Evolutionary conservation across 495 filamentous ascomycete genomes (phyloP).

Genomic region (Hyaloscypha hepaticicola): DNA sequence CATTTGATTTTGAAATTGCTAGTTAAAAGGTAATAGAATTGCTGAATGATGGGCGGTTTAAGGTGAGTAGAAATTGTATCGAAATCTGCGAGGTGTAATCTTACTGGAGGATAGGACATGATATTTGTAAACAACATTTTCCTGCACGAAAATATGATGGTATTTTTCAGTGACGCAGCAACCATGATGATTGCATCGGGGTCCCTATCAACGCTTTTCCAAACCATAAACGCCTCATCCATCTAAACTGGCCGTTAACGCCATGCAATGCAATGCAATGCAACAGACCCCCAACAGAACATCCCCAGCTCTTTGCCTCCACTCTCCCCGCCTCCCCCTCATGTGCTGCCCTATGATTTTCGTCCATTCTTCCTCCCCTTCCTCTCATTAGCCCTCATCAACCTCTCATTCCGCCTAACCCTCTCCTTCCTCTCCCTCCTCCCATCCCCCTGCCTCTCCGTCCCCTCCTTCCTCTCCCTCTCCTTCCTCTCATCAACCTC

Average conservation of each 20-base stretch:
- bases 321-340: not conserved
- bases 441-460: conserved; percentile 59
- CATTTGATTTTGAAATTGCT: no score
- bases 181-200: no score
- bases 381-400: conserved; percentile 66
- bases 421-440: conserved; percentile 60
- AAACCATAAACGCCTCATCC: not conserved
- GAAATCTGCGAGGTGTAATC: no score
- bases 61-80: no score
- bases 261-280: conserved; percentile 1
- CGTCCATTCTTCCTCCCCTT: conserved; percentile 42
- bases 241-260: conserved; percentile 9
- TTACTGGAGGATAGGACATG: no score
- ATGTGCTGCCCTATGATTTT: not conserved
- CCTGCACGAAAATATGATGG: no score
- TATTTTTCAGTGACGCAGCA: no score
- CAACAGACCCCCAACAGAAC: not conserved
- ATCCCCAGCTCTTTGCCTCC: not conserved
- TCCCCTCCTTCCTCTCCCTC: conserved; percentile 56
- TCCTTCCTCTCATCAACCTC: conserved; percentile 84
- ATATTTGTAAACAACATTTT: no score
- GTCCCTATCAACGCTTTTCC: not conserved
- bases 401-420: conserved; percentile 68
- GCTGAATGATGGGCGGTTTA: no score
- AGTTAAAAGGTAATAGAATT: no score